Base-by-base conservation (phyloP, 148 eudicot species). In the Beta vulgaris region DNA sequence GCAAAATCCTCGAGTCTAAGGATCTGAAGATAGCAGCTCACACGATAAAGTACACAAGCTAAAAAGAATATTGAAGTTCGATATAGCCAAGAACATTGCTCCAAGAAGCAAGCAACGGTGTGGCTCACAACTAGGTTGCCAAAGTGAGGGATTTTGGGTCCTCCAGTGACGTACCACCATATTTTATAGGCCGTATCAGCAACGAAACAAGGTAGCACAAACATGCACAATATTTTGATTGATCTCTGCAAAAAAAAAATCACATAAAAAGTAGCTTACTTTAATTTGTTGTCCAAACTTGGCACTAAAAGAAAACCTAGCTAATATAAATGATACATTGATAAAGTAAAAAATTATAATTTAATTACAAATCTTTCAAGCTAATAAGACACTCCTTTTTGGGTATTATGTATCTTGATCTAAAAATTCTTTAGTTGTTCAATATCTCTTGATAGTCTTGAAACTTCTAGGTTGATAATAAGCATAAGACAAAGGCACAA, bases 151-250 rank as follows among this genome's bases (percentile, higher is more conserved):
- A 90, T 91, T 69, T 68, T 66, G 34, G 74, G 73, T 46, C 91
- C 91, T 40, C 96, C 96, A 36, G 97, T 81, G 21, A 75, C 67
- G 86, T 90, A 94, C 98, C 98, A 91, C 98, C 97, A 94, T 42
- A 91, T 86, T 68, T 90, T 94, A 87, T 94, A 94, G 26, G 69
- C 83, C 23, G 85, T 70, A 49, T 91, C 91, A 1, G 82, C 87
- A 1, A 74, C 44, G 54, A 91, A 90, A 72, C 90, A 87, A 1
- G 98, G 98, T 23, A 94, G 80, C 51, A 92, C 95, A 64, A 94
- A 88, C 23, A 78, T 60, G 19, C 88, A 89, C 9, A 92, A 76
- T 46, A 91, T 81, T 85, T 85, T 87, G 83, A 87, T 72, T 44
- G 98, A 90, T 81, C 78, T 86, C 98, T 94, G 97, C 89, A 80